Conservation (phyloP, 495 filamentous ascomycete species). For the Neurospora africana region DNA sequence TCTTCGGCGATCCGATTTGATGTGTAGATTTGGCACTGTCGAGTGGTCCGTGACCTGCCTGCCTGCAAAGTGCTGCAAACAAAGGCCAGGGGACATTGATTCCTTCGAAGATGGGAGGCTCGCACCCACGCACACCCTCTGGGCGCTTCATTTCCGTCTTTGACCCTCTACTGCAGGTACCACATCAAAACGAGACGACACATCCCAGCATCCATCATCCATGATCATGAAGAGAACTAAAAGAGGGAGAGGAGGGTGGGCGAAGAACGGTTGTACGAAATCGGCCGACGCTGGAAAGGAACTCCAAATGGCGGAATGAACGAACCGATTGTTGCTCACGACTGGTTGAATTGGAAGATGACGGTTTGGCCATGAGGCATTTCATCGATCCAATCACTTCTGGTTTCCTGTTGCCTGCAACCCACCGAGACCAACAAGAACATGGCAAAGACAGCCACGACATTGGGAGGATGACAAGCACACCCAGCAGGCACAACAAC, state of each 20-base stretch:
- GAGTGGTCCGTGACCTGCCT: background rate
- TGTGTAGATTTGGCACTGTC: background rate
- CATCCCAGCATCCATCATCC: background rate
- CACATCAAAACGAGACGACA: background rate
- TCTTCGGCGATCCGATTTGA: background rate
- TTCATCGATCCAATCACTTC: background rate
- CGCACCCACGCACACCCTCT: background rate
- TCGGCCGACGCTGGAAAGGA: background rate
- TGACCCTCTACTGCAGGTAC: background rate
- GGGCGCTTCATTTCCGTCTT: background rate
- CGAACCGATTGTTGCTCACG: background rate
- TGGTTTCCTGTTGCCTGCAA: background rate
- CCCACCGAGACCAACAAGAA: background rate
- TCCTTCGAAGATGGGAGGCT: background rate
- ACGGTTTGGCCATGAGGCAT: background rate
- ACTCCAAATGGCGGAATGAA: background rate
- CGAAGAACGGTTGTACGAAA: background rate
- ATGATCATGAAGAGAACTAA: background rate
- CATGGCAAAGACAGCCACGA: background rate
- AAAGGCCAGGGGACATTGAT: background rate
- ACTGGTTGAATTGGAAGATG: background rate
- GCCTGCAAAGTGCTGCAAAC: background rate
- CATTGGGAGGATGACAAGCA: background rate
- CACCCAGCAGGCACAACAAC: background rate
- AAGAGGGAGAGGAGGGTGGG: background rate